Evolutionary conservation across 129 eudicot species (phyloP).

Genomic region (Flaveria bidentis): DNA sequence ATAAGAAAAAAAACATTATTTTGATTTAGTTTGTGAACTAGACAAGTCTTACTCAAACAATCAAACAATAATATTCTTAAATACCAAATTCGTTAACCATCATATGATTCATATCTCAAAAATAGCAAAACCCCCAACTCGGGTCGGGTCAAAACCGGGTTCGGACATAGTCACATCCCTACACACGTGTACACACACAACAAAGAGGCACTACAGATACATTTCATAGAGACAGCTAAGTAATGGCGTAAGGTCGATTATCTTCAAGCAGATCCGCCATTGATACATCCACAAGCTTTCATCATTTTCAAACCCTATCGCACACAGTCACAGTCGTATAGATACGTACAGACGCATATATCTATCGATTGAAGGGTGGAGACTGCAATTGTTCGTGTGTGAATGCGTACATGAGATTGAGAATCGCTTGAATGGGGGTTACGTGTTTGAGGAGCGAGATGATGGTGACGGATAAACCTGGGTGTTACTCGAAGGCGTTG

Average conservation of each 20-base stretch:
- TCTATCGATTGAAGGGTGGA: background rate
- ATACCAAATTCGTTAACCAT: background rate
- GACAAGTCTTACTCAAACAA: background rate
- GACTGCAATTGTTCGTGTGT: background rate
- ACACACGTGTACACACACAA: slow-evolving; percentile 27
- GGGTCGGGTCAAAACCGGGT: background rate
- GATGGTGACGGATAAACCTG: slow-evolving; percentile 46
- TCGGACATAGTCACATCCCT: slow-evolving; percentile 29
- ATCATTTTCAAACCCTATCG: slow-evolving; percentile 4
- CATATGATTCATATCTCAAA: background rate
- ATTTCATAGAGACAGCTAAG: slow-evolving; percentile 27
- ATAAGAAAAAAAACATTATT: background rate
- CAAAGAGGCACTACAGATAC: slow-evolving; percentile 1
- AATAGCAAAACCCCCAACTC: background rate
- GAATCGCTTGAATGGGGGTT: background rate
- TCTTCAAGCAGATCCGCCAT: slow-evolving; percentile 43
- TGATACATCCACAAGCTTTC: slow-evolving; percentile 31
- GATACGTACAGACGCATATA: background rate
- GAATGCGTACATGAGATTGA: slow-evolving; percentile 5
- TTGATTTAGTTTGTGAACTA: background rate
- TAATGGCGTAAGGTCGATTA: slow-evolving; percentile 3
- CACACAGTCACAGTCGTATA: background rate
- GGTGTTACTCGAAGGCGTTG: slow-evolving; percentile 59
- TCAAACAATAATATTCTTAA: background rate
- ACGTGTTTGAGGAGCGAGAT: slow-evolving; percentile 39